A percentile compares a stretch with the other conserved stretches of the same genome.
phyloP scores from a whole-genome alignment of 768 basidiomycete species.

The Suillus discolor region DNA sequence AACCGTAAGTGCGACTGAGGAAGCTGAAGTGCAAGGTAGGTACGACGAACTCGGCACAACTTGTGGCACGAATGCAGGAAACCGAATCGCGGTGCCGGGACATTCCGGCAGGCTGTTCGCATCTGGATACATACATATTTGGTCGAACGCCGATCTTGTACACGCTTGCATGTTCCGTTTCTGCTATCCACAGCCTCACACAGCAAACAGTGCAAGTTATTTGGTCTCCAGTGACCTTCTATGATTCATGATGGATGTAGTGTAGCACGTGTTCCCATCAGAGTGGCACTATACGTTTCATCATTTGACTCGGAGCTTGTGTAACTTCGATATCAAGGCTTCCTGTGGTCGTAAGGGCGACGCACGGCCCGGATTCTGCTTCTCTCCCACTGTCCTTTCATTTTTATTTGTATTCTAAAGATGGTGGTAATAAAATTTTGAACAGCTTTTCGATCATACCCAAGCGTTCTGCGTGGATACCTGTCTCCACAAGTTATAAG shows the following conservation, averaged over 20 bases:
- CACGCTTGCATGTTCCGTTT: no score
- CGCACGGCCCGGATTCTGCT: neutral
- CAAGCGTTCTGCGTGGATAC: neutral
- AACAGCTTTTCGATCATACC: neutral
- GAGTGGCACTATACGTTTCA: neutral
- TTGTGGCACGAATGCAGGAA: no score
- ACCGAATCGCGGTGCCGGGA: no score
- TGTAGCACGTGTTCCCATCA: neutral
- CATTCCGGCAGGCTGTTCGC: no score
- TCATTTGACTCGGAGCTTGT: neutral
- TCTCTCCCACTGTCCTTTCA: neutral
- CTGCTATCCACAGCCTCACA: no score
- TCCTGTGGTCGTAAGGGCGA: neutral
- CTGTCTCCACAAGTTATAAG: neutral
- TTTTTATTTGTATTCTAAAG: neutral
- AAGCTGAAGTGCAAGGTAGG: no score
- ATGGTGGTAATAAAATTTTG: neutral
- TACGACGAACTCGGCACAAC: no score
- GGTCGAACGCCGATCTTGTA: no score
- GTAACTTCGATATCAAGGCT: neutral
- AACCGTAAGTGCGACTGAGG: no score
- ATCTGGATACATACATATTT: no score
- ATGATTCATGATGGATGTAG: neutral
- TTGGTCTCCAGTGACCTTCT: no score
- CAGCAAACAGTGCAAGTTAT: no score